Evolutionary conservation across 2,329 filamentous ascomycete genomes (phyloP), one percentile per base, ranked within the genome.

Genomic region (Bipolaris bicolor): DNA sequence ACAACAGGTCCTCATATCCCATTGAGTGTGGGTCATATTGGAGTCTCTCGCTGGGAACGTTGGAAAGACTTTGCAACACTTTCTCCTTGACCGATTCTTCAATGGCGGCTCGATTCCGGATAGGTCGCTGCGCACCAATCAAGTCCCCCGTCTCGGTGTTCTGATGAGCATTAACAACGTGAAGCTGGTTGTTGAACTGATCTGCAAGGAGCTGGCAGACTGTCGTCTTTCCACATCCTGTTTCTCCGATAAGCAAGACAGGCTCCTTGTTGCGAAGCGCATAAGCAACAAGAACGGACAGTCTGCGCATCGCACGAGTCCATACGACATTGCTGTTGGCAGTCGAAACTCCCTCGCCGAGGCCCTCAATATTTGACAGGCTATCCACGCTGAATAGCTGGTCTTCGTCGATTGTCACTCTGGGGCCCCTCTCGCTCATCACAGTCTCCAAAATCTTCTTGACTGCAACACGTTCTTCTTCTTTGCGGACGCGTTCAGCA

Each of bases 101-200:
- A 33, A 96, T 86, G 1, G 86, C 86, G 13, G 88, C 86, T 40
- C 93, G 86, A 73, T 98, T 98, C 62, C 96, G 86, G 20, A 98
- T 86, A 3, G 95, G 95, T 58, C 95, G 83, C 75, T 99, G 95
- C 3, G 95, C 95, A 63, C 95, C 95, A 64, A 99, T 98, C 10
- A 99, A 82, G 76, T 99, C 95, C 15, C 95, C 94, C 0, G 96
- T 98, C 75, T 99, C 96, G 0, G 95, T 93, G 64, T 99, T 99
- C 66, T 98, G 94, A 76, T 99, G 96, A 2, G 96, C 95, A 72
- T 99, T 99, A 70, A 99, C 89, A 66, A 94, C 95, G 65, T 93
- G 88, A 37, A 99, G 80, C 61, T 90, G 82, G 68, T 89, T 92
- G 15, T 83, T 81, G 61, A 91, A 84, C 3, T 91, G 89, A 69